These are phyloP conservation scores for Suillus subaureus DNA, from an alignment of 768 basidiomycete genomes.

Conservation along the genomic window DNA sequence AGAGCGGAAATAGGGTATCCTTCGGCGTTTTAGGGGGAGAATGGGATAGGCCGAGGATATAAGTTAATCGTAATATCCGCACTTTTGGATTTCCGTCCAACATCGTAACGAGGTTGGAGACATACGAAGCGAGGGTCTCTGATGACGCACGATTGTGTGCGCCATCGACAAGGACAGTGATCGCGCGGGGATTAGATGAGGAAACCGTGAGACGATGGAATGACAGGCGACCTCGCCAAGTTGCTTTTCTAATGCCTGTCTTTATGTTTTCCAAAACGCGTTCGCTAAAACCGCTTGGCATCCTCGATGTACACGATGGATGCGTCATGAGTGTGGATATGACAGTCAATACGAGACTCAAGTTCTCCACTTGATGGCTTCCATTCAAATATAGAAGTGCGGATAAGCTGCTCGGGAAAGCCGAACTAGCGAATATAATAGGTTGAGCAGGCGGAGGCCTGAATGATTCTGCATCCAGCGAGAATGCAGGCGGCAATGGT, in stretches of 20 bases:
- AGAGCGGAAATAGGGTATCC: constrained; percentile 70
- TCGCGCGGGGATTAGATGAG: constrained; percentile 27
- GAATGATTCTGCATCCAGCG: constrained; percentile 31
- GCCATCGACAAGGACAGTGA: constrained; percentile 78
- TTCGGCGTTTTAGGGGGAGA: constrained; percentile 83
- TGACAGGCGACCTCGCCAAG: constrained; percentile 86
- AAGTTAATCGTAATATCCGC: constrained; percentile 52
- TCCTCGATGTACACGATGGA: constrained; percentile 24
- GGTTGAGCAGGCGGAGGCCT: constrained; percentile 42
- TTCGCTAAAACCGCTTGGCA: neutral
- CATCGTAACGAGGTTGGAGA: constrained; percentile 37
- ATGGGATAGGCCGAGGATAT: constrained; percentile 79
- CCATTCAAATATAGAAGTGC: constrained; percentile 72
- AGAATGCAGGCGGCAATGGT: constrained; percentile 28
- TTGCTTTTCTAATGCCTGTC: constrained; percentile 57
- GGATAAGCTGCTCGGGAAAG: constrained; percentile 46
- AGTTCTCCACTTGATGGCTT: constrained; percentile 82
- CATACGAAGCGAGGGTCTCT: constrained; percentile 62
- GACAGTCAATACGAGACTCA: constrained; percentile 66
- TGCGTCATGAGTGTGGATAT: constrained; percentile 58
- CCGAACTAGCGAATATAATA: constrained; percentile 45
- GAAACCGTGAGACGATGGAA: constrained; percentile 46
- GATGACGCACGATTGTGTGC: constrained; percentile 91
- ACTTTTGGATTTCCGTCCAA: constrained; percentile 20
- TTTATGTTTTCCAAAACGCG: constrained; percentile 51